These are phyloP conservation scores for Trichoderma harzianum DNA, from an alignment of 2,329 filamentous ascomycete species.

Conservation along the genomic window DNA sequence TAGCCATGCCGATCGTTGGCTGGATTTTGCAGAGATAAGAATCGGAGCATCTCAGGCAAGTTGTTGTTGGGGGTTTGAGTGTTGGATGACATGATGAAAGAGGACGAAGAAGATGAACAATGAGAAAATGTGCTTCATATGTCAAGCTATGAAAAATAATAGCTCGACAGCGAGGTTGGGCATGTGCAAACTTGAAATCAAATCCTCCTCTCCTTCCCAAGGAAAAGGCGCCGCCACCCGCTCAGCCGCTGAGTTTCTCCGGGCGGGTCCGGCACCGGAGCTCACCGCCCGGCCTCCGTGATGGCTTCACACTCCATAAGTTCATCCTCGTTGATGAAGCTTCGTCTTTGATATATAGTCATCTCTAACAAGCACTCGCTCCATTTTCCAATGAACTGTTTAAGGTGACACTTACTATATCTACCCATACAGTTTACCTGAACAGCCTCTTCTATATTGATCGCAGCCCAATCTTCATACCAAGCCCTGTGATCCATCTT, in stretches of 20 bases:
- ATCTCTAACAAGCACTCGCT: neutral
- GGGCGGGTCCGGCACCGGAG: conserved; percentile 21
- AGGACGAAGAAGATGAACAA: neutral
- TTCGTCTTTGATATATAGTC: neutral
- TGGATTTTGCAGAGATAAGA: neutral
- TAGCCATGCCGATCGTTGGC: neutral
- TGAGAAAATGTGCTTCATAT: neutral
- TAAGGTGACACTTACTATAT: neutral
- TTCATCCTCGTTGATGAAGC: neutral
- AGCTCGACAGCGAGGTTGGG: neutral
- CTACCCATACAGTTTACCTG: neutral
- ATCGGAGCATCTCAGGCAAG: neutral
- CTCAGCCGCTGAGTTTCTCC: neutral
- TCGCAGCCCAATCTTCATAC: neutral
- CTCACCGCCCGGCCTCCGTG: neutral
- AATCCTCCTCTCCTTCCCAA: neutral
- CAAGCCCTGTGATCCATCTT: neutral
- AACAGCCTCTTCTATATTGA: neutral
- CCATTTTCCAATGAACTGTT: fast-evolving
- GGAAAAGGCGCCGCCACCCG: neutral
- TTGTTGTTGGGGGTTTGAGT: neutral
- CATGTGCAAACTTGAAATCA: neutral
- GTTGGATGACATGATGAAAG: neutral
- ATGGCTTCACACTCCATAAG: neutral
- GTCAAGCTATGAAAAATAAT: neutral